A percentile compares a stretch with the other conserved stretches of the same genome.
phyloP scores from a whole-genome alignment of 2,329 filamentous ascomycete genomes.

The Aspergillus aculeatus region DNA sequence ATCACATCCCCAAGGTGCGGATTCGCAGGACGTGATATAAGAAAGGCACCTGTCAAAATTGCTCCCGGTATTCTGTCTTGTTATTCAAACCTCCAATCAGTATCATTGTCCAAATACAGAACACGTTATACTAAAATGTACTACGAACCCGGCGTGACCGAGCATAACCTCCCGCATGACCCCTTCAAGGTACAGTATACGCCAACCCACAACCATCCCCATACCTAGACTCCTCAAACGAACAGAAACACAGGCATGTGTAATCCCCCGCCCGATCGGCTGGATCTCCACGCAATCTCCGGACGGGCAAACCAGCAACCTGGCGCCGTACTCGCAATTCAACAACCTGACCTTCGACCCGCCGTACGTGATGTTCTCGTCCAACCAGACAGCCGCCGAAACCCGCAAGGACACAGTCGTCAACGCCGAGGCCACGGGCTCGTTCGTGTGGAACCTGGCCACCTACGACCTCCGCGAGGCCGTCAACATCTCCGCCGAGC shows the following conservation, averaged over 20 bases:
- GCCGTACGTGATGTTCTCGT: slow-evolving; percentile 62
- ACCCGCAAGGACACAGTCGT: slow-evolving; percentile 57
- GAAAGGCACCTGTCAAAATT: too few relatives aligned
- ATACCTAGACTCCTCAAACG: slow-evolving; percentile 10
- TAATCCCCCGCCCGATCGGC: slow-evolving; percentile 61
- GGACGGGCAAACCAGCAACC: slow-evolving; percentile 48
- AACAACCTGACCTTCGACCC: slow-evolving; percentile 64
- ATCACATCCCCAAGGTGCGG: neutral
- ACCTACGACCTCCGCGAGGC: slow-evolving; percentile 56
- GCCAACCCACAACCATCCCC: too few relatives aligned
- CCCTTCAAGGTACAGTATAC: slow-evolving; percentile 51
- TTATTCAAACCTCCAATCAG: too few relatives aligned
- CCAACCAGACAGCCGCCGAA: slow-evolving; percentile 53
- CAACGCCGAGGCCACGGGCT: slow-evolving; percentile 57
- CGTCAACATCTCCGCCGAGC: slow-evolving; percentile 57
- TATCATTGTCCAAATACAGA: neutral
- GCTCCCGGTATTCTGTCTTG: too few relatives aligned
- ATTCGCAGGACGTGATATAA: too few relatives aligned
- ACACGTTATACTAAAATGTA: slow-evolving; percentile 41
- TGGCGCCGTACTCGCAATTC: slow-evolving; percentile 63
- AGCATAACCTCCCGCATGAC: slow-evolving; percentile 53
- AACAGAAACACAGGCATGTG: slow-evolving; percentile 46
- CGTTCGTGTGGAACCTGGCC: slow-evolving; percentile 61
- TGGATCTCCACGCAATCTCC: slow-evolving; percentile 60
- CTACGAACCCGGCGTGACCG: slow-evolving; percentile 54